Evolutionary conservation across 164 flowering plant species (phyloP), one percentile per base, ranked within the genome.

Genomic region (Tinospora cordifolia): DNA sequence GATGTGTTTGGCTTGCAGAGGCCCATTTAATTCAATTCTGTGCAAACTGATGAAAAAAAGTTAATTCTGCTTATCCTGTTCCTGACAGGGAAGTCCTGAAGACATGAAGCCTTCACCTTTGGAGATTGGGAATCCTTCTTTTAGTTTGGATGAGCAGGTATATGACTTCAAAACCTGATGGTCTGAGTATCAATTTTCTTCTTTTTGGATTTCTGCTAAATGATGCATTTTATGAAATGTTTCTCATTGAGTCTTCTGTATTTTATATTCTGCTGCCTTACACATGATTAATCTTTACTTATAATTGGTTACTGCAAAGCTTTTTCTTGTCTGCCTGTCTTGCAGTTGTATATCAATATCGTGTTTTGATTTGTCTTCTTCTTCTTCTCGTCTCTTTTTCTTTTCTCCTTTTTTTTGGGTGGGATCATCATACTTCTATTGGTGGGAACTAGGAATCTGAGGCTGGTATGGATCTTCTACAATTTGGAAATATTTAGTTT

Each of bases 61-160:
- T 63, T 46, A 19, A 26, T 47, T 12, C 65, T 62, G 12, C 30
- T 14, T 46, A 8, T 66, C 47, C 60, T 54, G 60, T 54, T 54
- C 39, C 41, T 30, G 54, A 69, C 75, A 82, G 81, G 85, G 75
- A 71, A 80, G 76, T 75, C 75, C 79, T n/a, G 79, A 76, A 25
- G 83, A 80, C 66, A 58, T 57, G 58, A 80, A 82, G 69, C 80
- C 81, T 67, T 64, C 46, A 46, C 71, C 54, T 34, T 15, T 74
- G 66, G 74, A 75, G 47, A 58, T 46, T 24, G 67, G 60, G 46
- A 71, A 75, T 51, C 40, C 70, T 66, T 76, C 77, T 38, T 22
- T 59, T 34, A 64, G 69, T 49, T 63, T 65, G 44, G 59, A 66
- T 40, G 78, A 73, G 51, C 79, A 72, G 79, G 83, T 82, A 77